Percentiles rank a stretch among this genome's conserved stretches.
These are phyloP conservation scores for Grosmannia huntii DNA, from an alignment of 2,329 filamentous ascomycete species.

Conservation along the genomic window DNA sequence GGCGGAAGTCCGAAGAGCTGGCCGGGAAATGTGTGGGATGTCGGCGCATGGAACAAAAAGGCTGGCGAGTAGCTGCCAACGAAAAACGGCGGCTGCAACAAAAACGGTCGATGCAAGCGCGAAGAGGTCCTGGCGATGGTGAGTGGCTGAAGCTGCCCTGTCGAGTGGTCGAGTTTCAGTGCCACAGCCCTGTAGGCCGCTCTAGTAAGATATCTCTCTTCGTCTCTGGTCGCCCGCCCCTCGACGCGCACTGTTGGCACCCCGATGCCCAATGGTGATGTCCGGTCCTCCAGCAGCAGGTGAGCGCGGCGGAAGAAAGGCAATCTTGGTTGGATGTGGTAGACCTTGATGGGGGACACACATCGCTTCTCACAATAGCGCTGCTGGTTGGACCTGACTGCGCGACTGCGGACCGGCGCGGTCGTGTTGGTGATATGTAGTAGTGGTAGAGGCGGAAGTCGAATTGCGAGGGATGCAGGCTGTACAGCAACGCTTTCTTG, in stretches of 20 bases:
- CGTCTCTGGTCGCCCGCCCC: not conserved
- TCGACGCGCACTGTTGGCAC: not conserved
- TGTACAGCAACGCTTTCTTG: not conserved
- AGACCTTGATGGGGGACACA: not conserved
- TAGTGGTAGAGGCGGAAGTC: not conserved
- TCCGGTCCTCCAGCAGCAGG: not conserved
- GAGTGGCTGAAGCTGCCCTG: not conserved
- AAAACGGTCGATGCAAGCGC: not conserved
- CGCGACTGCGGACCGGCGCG: not conserved
- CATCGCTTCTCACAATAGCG: not conserved
- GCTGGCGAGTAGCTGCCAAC: not conserved
- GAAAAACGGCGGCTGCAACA: not conserved
- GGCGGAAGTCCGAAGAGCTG: not conserved
- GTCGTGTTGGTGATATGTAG: not conserved
- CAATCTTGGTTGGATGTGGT: not conserved
- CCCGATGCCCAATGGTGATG: not conserved
- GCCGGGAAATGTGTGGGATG: not conserved
- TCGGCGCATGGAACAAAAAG: not conserved
- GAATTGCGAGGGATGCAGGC: not conserved
- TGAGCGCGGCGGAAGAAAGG: not conserved
- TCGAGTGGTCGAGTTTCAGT: not conserved
- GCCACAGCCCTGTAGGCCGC: not conserved
- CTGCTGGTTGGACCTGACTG: not conserved
- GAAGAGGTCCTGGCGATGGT: not conserved
- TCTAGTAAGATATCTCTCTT: not conserved